Evolutionary conservation across 2,329 filamentous ascomycete genomes (phyloP).

Genomic region (Penicillium capsulatum): DNA sequence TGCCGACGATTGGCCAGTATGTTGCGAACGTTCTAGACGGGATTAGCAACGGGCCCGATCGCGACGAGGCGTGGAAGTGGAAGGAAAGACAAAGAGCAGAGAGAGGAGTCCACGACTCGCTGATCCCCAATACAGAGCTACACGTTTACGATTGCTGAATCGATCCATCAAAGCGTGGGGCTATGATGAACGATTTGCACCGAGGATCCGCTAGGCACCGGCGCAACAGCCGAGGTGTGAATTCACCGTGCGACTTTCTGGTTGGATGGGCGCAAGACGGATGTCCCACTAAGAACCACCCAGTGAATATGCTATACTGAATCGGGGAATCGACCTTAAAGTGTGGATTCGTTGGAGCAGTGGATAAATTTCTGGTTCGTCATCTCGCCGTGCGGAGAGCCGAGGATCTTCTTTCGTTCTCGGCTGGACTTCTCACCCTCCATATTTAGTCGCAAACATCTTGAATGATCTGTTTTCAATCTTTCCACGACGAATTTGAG

Average conservation of each 20-base stretch:
- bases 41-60: slow-evolving; percentile 43
- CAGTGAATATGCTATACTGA: no score
- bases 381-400: slow-evolving; percentile 4
- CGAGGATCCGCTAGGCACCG: slow-evolving; percentile 2
- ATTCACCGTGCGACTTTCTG: slow-evolving; percentile 1
- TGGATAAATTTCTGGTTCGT: background rate
- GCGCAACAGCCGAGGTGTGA: slow-evolving; percentile 5
- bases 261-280: no score
- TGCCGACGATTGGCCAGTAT: slow-evolving; percentile 60
- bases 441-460: no score
- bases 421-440: no score
- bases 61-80: slow-evolving; percentile 24
- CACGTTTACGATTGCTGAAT: slow-evolving; percentile 13
- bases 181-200: slow-evolving; percentile 4
- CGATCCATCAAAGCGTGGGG: background rate
- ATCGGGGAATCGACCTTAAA: no score
- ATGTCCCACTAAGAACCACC: no score
- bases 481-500: no score
- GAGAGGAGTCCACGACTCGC: slow-evolving; percentile 29
- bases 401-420: slow-evolving; percentile 5
- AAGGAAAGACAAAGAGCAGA: slow-evolving; percentile 9
- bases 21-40: slow-evolving; percentile 36
- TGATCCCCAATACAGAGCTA: slow-evolving; percentile 26
- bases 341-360: no score
- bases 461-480: no score